Base-by-base conservation (phyloP, 2,329 filamentous ascomycete genomes). In the Sarocladium kiliense region DNA sequence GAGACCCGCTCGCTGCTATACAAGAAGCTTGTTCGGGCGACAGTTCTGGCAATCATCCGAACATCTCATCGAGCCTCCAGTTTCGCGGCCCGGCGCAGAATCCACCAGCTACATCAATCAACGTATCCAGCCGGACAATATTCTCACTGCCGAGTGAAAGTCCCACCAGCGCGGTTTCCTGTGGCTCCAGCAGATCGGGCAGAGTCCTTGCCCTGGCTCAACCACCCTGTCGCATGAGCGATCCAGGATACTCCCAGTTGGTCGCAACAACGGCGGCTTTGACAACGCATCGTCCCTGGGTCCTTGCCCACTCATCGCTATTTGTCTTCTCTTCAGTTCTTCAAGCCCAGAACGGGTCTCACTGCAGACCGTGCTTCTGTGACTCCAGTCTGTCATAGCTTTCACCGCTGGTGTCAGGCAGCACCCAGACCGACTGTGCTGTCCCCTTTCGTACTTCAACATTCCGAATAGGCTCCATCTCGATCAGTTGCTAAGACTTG, bases 241-340 rank as follows among this genome's bases (percentile, higher is more conserved):
- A 39, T 39, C 54, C 42, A 41, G 54, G 54, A 55, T 55, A 34
- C 30, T 55, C 54, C 54, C 42, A 37, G 54, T 41, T 49, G 12
- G 44, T 51, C 54, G 26, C 44, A 39, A 55, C 54, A 51, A 55
- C 47, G 47, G 47, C 30, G 27, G 47, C 18, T 51, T 14, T 51
- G 47, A 12, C 47, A 49, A 36, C 47, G 47, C 47, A 51, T 34
- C n/a, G 7, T 49, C 44, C 44, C 25, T 30, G 44, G 44, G 44
- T 16, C 47, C 27, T 14, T 34, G 27, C 27, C 47, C 47, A 51
- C 30, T 34, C 47, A 10, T 36, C 18, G n/a, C 34, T 12, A 23
- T 21, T 51, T 18, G 23, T 6, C 16, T 34, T 23, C 47, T 36
- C 19, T 5, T 12, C 5, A 5, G 16, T 36, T 3, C 18, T 34